phyloP scores from a whole-genome alignment of 148 eudicot species.

The Cornus controversa region DNA sequence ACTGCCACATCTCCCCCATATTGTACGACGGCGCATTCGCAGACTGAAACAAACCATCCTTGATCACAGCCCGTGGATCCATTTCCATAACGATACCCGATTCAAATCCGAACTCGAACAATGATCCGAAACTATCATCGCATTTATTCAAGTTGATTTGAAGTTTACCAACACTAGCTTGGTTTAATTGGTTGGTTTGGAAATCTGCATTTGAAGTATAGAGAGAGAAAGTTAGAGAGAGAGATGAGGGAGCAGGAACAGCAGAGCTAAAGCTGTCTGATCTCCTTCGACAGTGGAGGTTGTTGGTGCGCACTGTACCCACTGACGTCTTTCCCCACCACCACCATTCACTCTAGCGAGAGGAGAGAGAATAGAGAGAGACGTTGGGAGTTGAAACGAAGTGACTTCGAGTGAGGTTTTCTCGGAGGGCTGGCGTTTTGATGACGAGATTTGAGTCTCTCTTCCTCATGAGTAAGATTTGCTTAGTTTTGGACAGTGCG shows the following conservation, averaged over 20 bases:
- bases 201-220: conserved; percentile 6
- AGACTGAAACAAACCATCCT: conserved; percentile 23
- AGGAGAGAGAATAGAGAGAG: conserved; percentile 11
- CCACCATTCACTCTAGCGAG: conserved; percentile 1
- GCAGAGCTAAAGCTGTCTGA: conserved; percentile 14
- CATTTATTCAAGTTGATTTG: neutral
- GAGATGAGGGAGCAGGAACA: conserved; percentile 14
- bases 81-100: conserved; percentile 6
- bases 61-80: conserved; percentile 58
- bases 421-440: conserved; percentile 29
- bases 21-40: conserved; percentile 33
- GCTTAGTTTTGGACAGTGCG: neutral
- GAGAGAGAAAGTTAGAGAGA: conserved; percentile 1
- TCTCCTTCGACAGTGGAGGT: conserved; percentile 27
- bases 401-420: conserved; percentile 64
- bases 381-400: conserved; percentile 45
- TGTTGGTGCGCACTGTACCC: conserved; percentile 29
- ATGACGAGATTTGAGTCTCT: neutral
- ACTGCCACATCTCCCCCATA: conserved; percentile 77
- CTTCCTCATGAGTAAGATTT: neutral
- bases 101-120: neutral
- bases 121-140: conserved; percentile 1
- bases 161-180: too few species aligned
- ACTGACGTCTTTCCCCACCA: conserved; percentile 11
- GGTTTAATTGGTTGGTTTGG: neutral